A percentile compares a stretch with the other conserved stretches of the same genome.
These are phyloP conservation scores for Termitomyces sp. DNA, from an alignment of 768 basidiomycete genomes.

Conservation along the genomic window DNA sequence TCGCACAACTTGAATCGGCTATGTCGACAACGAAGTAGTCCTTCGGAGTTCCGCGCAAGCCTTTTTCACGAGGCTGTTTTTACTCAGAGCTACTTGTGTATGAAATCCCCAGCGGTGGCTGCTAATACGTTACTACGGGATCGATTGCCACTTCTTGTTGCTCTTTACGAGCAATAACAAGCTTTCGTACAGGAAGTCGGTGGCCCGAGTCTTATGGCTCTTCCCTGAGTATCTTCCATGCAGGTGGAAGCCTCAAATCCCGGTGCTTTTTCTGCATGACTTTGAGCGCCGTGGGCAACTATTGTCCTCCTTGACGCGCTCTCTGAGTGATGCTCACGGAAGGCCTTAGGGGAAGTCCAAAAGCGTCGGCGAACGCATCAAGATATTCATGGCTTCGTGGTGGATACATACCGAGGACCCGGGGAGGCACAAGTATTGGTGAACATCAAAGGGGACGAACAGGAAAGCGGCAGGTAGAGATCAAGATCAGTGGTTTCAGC, in stretches of 20 bases:
- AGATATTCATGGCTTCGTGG: conserved; percentile 51
- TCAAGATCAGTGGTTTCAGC: conserved; percentile 5
- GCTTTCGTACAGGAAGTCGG: conserved; percentile 34
- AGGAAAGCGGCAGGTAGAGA: conserved; percentile 20
- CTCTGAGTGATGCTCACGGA: conserved; percentile 11
- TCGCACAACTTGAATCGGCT: conserved; percentile 27
- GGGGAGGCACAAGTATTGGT: conserved; percentile 1
- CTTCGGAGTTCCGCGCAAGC: conserved; percentile 11
- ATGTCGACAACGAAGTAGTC: conserved; percentile 8
- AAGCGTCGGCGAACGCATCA: conserved; percentile 49
- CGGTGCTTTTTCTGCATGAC: conserved; percentile 46
- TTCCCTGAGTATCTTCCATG: conserved; percentile 22
- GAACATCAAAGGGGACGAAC: conserved; percentile 22
- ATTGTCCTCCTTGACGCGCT: conserved; percentile 17
- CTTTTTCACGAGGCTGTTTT: not conserved
- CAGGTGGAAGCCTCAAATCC: conserved; percentile 31
- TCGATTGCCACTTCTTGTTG: conserved; percentile 2
- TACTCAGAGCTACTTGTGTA: conserved; percentile 22
- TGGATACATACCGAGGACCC: conserved; percentile 10
- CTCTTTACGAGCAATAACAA: conserved; percentile 16
- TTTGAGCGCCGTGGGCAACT: conserved; percentile 50
- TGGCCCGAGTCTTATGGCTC: conserved; percentile 40
- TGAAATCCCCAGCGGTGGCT: conserved; percentile 11
- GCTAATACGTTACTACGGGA: conserved; percentile 3
- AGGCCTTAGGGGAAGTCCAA: conserved; percentile 31